Conservation (phyloP, 495 filamentous ascomycete genomes). For the Hypoxylon fragiforme region DNA sequence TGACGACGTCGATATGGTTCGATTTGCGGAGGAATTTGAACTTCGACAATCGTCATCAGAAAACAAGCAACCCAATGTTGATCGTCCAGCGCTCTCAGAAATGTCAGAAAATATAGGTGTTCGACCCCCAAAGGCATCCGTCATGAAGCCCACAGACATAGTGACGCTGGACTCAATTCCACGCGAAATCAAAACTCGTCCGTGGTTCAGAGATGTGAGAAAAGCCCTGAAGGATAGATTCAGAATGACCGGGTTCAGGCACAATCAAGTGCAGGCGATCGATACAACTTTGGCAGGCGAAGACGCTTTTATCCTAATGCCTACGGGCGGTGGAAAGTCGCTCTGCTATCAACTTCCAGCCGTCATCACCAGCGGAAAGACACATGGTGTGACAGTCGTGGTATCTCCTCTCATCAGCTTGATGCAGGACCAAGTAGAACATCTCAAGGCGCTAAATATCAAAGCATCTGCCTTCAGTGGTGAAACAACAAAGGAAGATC, state of each 20-base stretch:
- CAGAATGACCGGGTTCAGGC: conserved; percentile 78
- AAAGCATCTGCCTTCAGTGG: conserved; percentile 77
- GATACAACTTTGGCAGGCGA: conserved; percentile 86
- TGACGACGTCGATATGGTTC: conserved; percentile 72
- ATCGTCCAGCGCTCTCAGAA: conserved; percentile 41
- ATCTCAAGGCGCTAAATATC: conserved; percentile 74
- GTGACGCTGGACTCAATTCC: conserved; percentile 37
- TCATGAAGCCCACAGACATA: conserved; percentile 32
- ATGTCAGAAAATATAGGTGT: conserved; percentile 42
- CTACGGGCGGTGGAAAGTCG: conserved; percentile 95
- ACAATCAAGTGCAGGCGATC: conserved; percentile 94
- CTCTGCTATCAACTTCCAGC: conserved; percentile 96
- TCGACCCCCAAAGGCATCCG: conserved; percentile 35
- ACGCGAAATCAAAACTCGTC: conserved; percentile 50
- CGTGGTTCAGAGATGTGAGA: conserved; percentile 88
- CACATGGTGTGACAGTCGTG: conserved; percentile 85
- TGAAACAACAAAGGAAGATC: conserved; percentile 61
- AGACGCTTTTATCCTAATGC: conserved; percentile 94
- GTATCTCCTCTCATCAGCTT: conserved; percentile 92
- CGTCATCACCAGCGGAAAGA: conserved; percentile 77
- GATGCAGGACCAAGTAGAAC: conserved; percentile 93
- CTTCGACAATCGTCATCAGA: conserved; percentile 43
- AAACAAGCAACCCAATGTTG: conserved; percentile 7
- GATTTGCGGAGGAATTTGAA: conserved; percentile 61
- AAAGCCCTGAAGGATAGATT: conserved; percentile 77